These are phyloP conservation scores for Echria macrotheca DNA, from an alignment of 495 filamentous ascomycete species.

Conservation along the genomic window DNA sequence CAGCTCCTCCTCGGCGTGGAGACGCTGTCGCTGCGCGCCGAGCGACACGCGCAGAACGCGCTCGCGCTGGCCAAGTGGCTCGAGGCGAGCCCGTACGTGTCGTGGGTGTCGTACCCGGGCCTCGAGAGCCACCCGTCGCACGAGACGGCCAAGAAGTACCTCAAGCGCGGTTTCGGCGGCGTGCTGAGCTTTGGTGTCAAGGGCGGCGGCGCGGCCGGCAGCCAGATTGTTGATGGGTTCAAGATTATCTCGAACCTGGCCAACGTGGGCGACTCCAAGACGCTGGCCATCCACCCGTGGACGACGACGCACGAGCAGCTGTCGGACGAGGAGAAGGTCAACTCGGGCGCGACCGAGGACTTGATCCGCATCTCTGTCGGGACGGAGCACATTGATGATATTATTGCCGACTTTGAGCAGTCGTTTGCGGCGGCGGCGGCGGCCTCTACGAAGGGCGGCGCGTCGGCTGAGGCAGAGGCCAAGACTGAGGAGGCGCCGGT, in stretches of 20 bases:
- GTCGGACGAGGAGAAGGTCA: constrained; percentile 70
- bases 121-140: constrained; percentile 78
- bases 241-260: constrained; percentile 91
- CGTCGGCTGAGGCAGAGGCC: constrained; percentile 17
- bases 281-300: constrained; percentile 94
- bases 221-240: constrained; percentile 86
- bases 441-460: constrained; percentile 24
- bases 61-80: constrained; percentile 78
- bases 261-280: constrained; percentile 78
- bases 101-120: constrained; percentile 93
- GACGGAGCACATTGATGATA: constrained; percentile 96
- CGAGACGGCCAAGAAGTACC: constrained; percentile 80
- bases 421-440: constrained; percentile 60
- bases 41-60: constrained; percentile 84
- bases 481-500: constrained; percentile 34
- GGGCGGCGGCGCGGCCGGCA: constrained; percentile 75
- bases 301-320: constrained; percentile 95
- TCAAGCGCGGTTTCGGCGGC: constrained; percentile 82
- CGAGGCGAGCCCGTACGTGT: constrained; percentile 73
- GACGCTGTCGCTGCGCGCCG: constrained; percentile 79
- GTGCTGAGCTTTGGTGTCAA: constrained; percentile 92
- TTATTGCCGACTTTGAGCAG: constrained; percentile 93
- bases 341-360: constrained; percentile 85
- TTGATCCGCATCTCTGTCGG: constrained; percentile 95
- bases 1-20: constrained; percentile 87